phyloP scores from a whole-genome alignment of 768 basidiomycete species.

The Mycena galericulata region DNA sequence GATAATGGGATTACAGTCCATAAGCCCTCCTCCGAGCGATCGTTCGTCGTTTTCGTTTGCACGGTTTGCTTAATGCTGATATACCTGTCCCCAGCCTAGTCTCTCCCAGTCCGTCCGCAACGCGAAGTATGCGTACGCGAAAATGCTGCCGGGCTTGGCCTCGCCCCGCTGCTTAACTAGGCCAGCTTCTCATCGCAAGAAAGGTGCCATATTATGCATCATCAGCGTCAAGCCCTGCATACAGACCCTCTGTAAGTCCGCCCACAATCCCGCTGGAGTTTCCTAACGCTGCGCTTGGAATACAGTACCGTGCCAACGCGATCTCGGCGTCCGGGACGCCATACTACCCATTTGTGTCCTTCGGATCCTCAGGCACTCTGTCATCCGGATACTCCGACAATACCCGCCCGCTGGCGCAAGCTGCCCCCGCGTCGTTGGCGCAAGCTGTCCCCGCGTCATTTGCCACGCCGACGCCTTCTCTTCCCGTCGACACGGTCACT shows the following conservation, averaged over 20 bases:
- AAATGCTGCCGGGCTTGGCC: neutral
- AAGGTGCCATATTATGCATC: neutral
- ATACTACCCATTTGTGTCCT: too few species aligned
- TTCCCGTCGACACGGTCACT: neutral
- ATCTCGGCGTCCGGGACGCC: neutral
- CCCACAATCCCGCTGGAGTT: neutral
- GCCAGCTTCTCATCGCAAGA: neutral
- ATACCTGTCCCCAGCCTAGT: neutral
- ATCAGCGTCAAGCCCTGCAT: neutral
- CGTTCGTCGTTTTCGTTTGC: neutral
- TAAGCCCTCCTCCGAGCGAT: neutral
- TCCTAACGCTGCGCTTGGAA: neutral
- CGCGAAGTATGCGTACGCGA: neutral
- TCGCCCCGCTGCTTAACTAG: neutral
- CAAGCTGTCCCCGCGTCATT: too few species aligned
- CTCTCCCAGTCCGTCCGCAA: neutral
- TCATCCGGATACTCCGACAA: neutral
- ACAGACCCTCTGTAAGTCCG: too few species aligned
- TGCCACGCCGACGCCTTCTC: neutral
- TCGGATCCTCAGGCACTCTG: too few species aligned
- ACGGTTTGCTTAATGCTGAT: neutral
- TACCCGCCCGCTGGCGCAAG: too few species aligned
- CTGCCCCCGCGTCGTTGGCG: too few species aligned
- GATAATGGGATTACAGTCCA: neutral
- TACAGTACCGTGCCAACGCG: neutral